Evolutionary conservation across 78 protist species (phyloP), one percentile per base, ranked within the genome.

Genomic region (Tieghemostelium lacteum): DNA sequence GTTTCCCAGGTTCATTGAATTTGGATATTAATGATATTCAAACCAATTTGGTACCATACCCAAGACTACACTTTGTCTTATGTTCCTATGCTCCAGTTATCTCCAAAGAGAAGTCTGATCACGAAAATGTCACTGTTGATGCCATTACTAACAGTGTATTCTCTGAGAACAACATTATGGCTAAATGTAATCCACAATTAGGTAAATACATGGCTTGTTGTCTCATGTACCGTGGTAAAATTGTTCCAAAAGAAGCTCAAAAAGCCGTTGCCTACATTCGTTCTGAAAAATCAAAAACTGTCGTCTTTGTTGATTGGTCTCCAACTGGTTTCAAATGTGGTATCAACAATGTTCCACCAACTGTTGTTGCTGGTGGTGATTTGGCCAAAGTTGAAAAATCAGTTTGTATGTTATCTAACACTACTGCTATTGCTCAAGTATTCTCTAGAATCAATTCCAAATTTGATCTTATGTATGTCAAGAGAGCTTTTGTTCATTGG

Each of bases 171-270:
- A 93, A 95, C 85, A 89, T 95, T 96, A 96, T 99, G 99, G 98
- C 95, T 92, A 98, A 98, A 97, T 98, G 99, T 76, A 99, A 99
- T 94, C 99, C 99, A 57, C 95, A 98, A 60, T 97, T 95, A 77
- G 99, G 99, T 71, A 98, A 98, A 96, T 98, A 97, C 97, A 98
- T 99, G 99, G 98, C 99, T 20, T 94, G 98, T 96, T 98, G 99
- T 97, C 73, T 98, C 71, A 94, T 98, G 95, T 99, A 98, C 96
- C 98, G 99, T 28, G 99, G 99, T 49, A 99, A 97, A 83, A 99
- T 99, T 34, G 98, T 97, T 26, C 99, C 99, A 69, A 98, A 99
- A 98, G 99, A 99, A 88, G 99, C 97, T 77, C 96, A 97, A 93
- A 92, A 93, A 7, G 95, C 99, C 69, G 97, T 99, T 76, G 96